phyloP scores from a whole-genome alignment of 2,329 filamentous ascomycete species.

The Phialemonium atrogriseum region DNA sequence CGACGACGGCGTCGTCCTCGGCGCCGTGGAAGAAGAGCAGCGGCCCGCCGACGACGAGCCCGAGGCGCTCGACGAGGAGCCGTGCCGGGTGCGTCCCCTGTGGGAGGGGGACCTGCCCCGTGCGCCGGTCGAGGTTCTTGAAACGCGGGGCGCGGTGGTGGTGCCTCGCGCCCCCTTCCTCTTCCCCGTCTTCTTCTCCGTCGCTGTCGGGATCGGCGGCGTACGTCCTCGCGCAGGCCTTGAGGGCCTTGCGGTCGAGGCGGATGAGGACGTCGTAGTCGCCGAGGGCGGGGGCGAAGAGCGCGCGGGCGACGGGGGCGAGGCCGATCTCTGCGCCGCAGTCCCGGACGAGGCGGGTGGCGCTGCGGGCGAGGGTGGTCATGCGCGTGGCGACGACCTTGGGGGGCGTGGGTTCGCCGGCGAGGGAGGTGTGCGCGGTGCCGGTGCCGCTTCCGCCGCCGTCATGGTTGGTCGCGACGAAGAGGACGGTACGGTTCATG shows the following conservation, averaged over 20 bases:
- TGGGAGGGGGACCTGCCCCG: constrained; percentile 32
- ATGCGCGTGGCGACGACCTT: constrained; percentile 80
- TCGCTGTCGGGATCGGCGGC: constrained; percentile 25
- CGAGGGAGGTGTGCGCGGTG: constrained; percentile 67
- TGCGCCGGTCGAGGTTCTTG: constrained; percentile 69
- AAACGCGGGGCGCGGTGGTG: constrained; percentile 50
- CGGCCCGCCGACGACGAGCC: constrained; percentile 55
- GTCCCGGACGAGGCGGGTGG: constrained; percentile 51
- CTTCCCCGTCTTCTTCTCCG: constrained; percentile 4
- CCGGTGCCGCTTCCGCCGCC: constrained; percentile 68
- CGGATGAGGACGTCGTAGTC: constrained; percentile 87
- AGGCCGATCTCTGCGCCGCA: constrained; percentile 38
- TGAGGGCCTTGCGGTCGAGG: constrained; percentile 48
- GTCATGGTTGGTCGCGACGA: constrained; percentile 75
- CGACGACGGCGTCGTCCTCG: constrained; percentile 44
- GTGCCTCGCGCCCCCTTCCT: constrained; percentile 16
- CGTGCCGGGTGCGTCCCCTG: constrained; percentile 52
- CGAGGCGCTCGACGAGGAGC: constrained; percentile 60
- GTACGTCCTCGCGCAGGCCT: constrained; percentile 26
- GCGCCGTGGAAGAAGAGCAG: constrained; percentile 75
- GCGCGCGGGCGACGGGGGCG: constrained; percentile 41
- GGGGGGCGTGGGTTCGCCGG: constrained; percentile 44
- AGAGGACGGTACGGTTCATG: constrained; percentile 75
- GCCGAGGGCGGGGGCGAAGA: constrained; percentile 65
- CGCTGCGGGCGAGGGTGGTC: constrained; percentile 72